These are phyloP conservation scores for Myxozyma geophila DNA, from an alignment of 805 yeast genomes.

Conservation along the genomic window DNA sequence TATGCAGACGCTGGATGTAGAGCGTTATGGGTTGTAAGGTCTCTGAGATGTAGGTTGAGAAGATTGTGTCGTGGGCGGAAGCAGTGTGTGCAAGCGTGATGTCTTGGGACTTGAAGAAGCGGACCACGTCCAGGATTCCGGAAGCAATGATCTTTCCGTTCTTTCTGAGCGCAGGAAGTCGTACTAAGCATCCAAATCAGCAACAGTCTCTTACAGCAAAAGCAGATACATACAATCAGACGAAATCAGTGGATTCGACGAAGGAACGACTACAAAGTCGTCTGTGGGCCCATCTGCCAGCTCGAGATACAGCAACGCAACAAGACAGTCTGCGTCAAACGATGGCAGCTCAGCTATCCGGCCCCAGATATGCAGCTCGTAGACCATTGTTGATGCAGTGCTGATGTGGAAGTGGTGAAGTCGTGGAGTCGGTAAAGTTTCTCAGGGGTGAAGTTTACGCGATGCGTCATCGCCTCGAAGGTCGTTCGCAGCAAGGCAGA, in stretches of 20 bases:
- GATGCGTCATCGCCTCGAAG: background rate
- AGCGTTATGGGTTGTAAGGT: constrained; percentile 30
- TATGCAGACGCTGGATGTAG: constrained; percentile 37
- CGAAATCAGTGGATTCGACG: constrained; percentile 33
- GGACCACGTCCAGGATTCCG: constrained; percentile 34
- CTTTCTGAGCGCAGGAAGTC: constrained; percentile 33
- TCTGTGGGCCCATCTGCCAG: constrained; percentile 10
- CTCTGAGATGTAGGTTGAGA: constrained; percentile 26
- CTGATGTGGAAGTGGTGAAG: background rate
- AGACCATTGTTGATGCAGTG: constrained; percentile 8
- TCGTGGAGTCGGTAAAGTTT: background rate
- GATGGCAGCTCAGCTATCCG: constrained; percentile 34
- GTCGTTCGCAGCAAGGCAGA: too few relatives aligned
- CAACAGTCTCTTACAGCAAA: background rate
- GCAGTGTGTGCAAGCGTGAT: constrained; percentile 13
- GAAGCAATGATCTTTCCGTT: constrained; percentile 24
- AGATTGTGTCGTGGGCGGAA: constrained; percentile 28
- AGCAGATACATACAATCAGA: constrained; percentile 18
- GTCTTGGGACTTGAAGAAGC: constrained; percentile 27
- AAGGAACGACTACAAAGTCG: constrained; percentile 18
- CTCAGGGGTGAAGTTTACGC: constrained; percentile 1
- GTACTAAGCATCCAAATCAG: background rate
- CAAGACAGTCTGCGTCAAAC: constrained; percentile 39
- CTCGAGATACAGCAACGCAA: constrained; percentile 32
- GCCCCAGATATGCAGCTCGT: constrained; percentile 38